Base-by-base conservation (phyloP, 345 rosid genomes). In the Capsella bursapastoris region DNA sequence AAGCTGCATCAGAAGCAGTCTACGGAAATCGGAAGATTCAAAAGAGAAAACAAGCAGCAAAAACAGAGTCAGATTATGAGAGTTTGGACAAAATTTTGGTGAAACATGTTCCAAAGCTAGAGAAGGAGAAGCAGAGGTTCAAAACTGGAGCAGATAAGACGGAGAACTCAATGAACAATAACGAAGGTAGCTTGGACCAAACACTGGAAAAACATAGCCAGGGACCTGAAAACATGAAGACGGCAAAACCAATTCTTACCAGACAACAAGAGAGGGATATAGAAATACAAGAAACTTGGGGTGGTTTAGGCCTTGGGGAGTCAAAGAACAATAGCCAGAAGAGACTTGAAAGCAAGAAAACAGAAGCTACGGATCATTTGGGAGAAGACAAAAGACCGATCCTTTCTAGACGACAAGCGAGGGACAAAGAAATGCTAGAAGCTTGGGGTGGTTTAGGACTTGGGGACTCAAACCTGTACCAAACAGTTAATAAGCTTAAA, bases 391-490 rank as follows among this genome's bases (percentile, higher is more conserved):
- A 41, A 50, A 79, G 78, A 63, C 44, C 64, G 6, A 67, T 74
- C 2, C 75, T 77, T 28, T 71, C 84, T 13, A 92, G 97, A 16
- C 5, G 79, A 81, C 82, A 87, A 81, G 90, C 82, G 16, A 85
- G 93, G 71, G 95, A 89, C 34, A 88, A 77, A 74, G 96, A 96
- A 84, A 70, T 96, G 85, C 81, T 78, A 67, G 95, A 89, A 81
- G 84, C 90, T 73, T 89, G 98, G 98, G 96, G 92, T 72, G 99
- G 98, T 43, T 62, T 95, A 47, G 86, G 96, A 75, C 87, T 95
- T 51, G 95, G 90, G 5, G 89, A 92, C 69, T 83, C 91, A 60
- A 71, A 32, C 49, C 4, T 61, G 40, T 14, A 65, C 64, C 64
- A 57, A 27, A 15, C 72, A 40, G 58, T 62, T 12, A 51, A 59